Percentiles rank a stretch among this genome's conserved stretches.
phyloP scores from a whole-genome alignment of 2,329 filamentous ascomycete species.

The Fusarium anthophilum region DNA sequence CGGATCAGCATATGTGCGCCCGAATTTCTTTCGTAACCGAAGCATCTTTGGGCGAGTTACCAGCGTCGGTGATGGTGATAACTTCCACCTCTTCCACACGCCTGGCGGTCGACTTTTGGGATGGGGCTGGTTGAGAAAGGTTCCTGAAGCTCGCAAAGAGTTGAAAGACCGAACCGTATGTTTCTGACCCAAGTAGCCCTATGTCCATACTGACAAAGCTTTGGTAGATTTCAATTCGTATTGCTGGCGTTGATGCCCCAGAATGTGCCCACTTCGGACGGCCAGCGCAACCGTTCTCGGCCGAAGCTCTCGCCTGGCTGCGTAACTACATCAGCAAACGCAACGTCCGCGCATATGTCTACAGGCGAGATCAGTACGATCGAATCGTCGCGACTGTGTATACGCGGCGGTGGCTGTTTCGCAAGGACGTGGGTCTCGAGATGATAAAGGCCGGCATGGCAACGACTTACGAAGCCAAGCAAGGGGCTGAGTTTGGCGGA shows the following conservation, averaged over 20 bases:
- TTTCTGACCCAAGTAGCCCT: constrained; percentile 12
- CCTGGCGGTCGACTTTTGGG: constrained; percentile 87
- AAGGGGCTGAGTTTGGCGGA: constrained; percentile 87
- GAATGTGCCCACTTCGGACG: constrained; percentile 93
- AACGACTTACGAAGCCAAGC: constrained; percentile 93
- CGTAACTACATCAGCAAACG: constrained; percentile 74
- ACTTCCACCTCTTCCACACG: constrained; percentile 93
- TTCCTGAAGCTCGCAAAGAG: constrained; percentile 74
- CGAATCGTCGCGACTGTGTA: constrained; percentile 88
- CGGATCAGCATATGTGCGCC: constrained; percentile 77
- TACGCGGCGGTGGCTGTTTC: constrained; percentile 73
- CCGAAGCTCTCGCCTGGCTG: constrained; percentile 87
- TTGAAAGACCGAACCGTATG: constrained; percentile 81
- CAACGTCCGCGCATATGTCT: constrained; percentile 83
- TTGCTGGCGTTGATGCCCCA: constrained; percentile 93
- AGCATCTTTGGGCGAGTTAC: constrained; percentile 88
- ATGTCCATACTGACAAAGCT: constrained; percentile 24
- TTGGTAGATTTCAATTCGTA: constrained; percentile 80
- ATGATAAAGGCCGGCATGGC: constrained; percentile 89
- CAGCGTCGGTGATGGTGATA: constrained; percentile 95
- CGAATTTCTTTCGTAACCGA: constrained; percentile 76
- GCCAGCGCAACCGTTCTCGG: constrained; percentile 83
- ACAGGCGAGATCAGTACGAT: constrained; percentile 90
- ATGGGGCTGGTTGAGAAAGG: constrained; percentile 89
- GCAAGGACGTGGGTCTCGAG: constrained; percentile 84